phyloP scores from a whole-genome alignment of 345 rosid genomes.

The Arabis alpina region DNA sequence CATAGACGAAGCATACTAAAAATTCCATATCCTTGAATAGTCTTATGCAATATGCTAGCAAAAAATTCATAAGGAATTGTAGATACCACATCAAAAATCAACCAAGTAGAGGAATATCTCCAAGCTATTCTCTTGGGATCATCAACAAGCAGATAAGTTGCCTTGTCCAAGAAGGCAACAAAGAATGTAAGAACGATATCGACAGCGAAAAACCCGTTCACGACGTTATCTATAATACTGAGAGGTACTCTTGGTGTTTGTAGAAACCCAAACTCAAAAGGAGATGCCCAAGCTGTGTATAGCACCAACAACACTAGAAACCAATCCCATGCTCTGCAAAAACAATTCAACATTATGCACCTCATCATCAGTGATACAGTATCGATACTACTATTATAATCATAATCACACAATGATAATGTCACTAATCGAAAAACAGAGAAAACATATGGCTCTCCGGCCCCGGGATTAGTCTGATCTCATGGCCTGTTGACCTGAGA shows the following conservation, averaged over 20 bases:
- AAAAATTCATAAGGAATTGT: conserved; percentile 65
- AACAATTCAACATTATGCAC: not conserved
- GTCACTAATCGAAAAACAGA: not conserved
- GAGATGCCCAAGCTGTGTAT: conserved; percentile 91
- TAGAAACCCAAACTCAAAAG: conserved; percentile 83
- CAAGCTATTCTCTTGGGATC: conserved; percentile 60
- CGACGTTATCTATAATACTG: conserved; percentile 58
- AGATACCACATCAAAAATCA: conserved; percentile 66
- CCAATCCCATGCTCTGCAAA: conserved; percentile 68
- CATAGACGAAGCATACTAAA: conserved; percentile 86
- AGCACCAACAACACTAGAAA: conserved; percentile 72
- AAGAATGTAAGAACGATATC: conserved; percentile 85
- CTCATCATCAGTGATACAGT: conserved; percentile 9
- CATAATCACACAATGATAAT: not conserved
- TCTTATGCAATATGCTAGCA: conserved; percentile 49
- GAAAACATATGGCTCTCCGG: not conserved
- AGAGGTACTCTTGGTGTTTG: conserved; percentile 51
- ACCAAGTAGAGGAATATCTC: conserved; percentile 53
- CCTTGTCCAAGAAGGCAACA: conserved; percentile 82
- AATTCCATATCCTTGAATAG: conserved; percentile 60
- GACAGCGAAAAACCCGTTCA: conserved; percentile 64
- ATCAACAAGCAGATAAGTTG: conserved; percentile 67
- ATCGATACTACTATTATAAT: not conserved
- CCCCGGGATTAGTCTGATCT: too few species aligned
- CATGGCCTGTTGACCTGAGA: too few species aligned